Conservation (phyloP, 2,329 filamentous ascomycete genomes). For the Ophiosphaerella narmari region DNA sequence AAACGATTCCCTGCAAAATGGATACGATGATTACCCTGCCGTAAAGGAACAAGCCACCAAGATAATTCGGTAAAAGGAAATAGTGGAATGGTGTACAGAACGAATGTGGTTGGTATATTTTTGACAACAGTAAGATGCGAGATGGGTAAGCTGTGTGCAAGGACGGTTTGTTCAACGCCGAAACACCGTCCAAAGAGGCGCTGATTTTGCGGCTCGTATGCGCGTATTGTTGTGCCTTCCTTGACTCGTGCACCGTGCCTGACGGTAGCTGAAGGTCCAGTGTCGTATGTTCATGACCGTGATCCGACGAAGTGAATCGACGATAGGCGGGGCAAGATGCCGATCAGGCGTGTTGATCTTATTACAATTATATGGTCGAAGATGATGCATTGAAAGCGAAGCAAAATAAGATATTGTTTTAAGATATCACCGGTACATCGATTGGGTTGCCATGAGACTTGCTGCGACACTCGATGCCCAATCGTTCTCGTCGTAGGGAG, state of each 20-base stretch:
- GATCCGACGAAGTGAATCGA: slow-evolving; percentile 28
- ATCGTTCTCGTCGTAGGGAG: slow-evolving; percentile 90
- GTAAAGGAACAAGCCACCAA: slow-evolving; percentile 30
- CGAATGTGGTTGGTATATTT: slow-evolving; percentile 24
- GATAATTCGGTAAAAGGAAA: slow-evolving; percentile 26
- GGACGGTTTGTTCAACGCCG: slow-evolving; percentile 28
- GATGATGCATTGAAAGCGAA: slow-evolving; percentile 33
- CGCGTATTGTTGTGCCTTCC: slow-evolving; percentile 26
- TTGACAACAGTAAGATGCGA: slow-evolving; percentile 21
- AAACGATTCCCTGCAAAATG: slow-evolving; percentile 21
- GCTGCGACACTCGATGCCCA: slow-evolving; percentile 85
- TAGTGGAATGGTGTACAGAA: slow-evolving; percentile 25
- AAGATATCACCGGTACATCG: slow-evolving; percentile 39
- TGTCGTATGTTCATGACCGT: slow-evolving; percentile 40
- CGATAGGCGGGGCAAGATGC: slow-evolving; percentile 31
- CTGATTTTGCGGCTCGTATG: slow-evolving; percentile 30
- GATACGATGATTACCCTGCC: slow-evolving; percentile 18
- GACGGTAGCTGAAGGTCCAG: slow-evolving; percentile 39
- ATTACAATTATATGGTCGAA: slow-evolving; percentile 42
- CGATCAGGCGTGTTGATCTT: slow-evolving; percentile 30
- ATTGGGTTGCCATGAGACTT: slow-evolving; percentile 59
- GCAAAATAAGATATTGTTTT: slow-evolving; percentile 14
- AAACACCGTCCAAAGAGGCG: slow-evolving; percentile 37
- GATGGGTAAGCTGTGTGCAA: slow-evolving; percentile 30
- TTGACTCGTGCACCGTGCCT: slow-evolving; percentile 43